Conservation (phyloP, 306 rosid species). For the Begonia masoniana region DNA sequence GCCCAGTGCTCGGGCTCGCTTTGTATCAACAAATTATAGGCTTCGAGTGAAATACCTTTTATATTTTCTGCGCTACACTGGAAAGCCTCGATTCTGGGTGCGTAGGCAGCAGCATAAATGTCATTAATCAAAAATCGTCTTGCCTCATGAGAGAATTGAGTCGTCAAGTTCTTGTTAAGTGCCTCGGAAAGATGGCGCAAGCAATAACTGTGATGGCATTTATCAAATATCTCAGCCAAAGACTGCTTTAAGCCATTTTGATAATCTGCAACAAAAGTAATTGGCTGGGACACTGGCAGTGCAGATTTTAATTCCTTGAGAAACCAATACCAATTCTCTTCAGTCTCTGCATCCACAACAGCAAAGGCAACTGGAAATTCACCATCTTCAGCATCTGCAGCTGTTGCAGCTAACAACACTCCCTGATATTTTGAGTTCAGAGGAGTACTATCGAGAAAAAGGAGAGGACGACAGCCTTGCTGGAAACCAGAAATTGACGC, state of each 20-base stretch:
- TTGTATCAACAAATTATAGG: conserved; percentile 70
- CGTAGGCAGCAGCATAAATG: conserved; percentile 73
- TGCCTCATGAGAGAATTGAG: conserved; percentile 93
- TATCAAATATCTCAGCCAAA: conserved; percentile 57
- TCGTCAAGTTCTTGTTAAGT: conserved; percentile 81
- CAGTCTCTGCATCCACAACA: conserved; percentile 74
- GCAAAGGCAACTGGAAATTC: conserved; percentile 85
- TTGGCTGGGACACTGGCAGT: conserved; percentile 36
- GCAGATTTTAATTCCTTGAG: conserved; percentile 58
- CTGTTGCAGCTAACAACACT: conserved; percentile 66
- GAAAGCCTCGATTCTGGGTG: conserved; percentile 56
- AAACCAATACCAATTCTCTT: conserved; percentile 93
- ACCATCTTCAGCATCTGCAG: conserved; percentile 77
- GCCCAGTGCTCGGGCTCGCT: conserved; percentile 91
- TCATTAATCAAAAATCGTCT: conserved; percentile 89
- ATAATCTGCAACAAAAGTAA: conserved; percentile 81
- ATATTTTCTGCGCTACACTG: conserved; percentile 55
- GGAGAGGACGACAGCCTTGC: conserved; percentile 84
- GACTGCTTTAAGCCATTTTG: conserved; percentile 60
- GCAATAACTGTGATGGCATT: conserved; percentile 67
- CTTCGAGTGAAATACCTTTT: conserved; percentile 85
- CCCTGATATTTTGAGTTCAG: conserved; percentile 93
- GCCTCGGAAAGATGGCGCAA: conserved; percentile 80
- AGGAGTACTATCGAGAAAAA: conserved; percentile 73
- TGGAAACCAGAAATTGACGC: conserved; percentile 77